Conservation (phyloP, 1,139 yeast genomes). For the Debaryomyces sp. region DNA sequence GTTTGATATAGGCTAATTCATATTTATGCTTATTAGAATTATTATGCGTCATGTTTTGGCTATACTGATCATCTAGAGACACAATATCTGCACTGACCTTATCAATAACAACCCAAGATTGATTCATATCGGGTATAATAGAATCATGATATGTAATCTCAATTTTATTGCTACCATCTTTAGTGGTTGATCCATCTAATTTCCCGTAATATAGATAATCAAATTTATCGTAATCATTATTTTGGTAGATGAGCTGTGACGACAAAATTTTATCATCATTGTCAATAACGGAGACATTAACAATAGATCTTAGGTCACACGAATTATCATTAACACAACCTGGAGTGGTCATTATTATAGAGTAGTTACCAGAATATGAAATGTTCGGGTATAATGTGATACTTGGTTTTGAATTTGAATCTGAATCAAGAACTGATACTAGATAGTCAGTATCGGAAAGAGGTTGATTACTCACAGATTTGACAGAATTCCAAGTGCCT, state of each 20-base stretch:
- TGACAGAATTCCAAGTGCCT: slow-evolving; percentile 38
- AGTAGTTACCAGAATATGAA: slow-evolving; percentile 72
- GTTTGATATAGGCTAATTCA: slow-evolving; percentile 30
- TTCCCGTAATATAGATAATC: slow-evolving; percentile 77
- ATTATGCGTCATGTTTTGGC: slow-evolving; percentile 31
- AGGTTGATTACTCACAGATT: slow-evolving; percentile 17
- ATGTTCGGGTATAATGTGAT: slow-evolving; percentile 72
- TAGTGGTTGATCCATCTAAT: slow-evolving; percentile 49
- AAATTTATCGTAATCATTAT: slow-evolving; percentile 77
- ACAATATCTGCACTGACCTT: slow-evolving; percentile 60
- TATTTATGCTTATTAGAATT: slow-evolving; percentile 14
- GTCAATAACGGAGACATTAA: slow-evolving; percentile 68
- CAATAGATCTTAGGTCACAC: slow-evolving; percentile 72
- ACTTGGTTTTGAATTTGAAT: slow-evolving; percentile 27
- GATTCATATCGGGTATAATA: slow-evolving; percentile 25
- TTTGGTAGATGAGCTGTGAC: slow-evolving; percentile 63
- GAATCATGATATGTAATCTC: slow-evolving; percentile 43
- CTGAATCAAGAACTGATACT: slow-evolving; percentile 24
- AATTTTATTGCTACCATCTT: slow-evolving; percentile 51
- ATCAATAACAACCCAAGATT: slow-evolving; percentile 70
- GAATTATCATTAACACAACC: slow-evolving; percentile 77
- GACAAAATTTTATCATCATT: slow-evolving; percentile 48
- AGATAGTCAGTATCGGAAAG: slow-evolving; percentile 30
- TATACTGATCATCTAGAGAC: slow-evolving; percentile 47
- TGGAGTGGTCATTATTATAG: slow-evolving; percentile 77